Evolutionary conservation across 139 green algal species (phyloP).

Genomic region (Picochlorum sp.): DNA sequence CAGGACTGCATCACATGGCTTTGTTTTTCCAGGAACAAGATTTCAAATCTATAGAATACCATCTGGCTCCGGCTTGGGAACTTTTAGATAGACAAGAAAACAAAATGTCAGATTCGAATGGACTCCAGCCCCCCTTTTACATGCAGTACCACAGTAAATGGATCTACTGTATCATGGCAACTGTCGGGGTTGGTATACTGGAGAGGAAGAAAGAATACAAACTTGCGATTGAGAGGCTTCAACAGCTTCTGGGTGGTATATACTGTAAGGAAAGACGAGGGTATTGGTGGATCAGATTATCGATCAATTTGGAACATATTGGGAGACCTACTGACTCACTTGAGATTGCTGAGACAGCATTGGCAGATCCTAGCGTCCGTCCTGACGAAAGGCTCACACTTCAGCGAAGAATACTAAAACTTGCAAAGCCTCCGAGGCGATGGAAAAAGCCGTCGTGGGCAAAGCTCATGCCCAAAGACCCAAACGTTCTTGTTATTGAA

Average conservation of each 20-base stretch:
- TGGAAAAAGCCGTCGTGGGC: slow-evolving; percentile 65
- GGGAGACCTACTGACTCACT: slow-evolving; percentile 30
- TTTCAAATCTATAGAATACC: slow-evolving; percentile 18
- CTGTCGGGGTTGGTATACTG: slow-evolving; percentile 56
- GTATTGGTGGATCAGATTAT: slow-evolving; percentile 74
- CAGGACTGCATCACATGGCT: background rate
- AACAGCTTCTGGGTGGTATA: slow-evolving; percentile 57
- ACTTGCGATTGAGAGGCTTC: slow-evolving; percentile 50
- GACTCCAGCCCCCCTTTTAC: slow-evolving; percentile 1
- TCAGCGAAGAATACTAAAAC: slow-evolving; percentile 63
- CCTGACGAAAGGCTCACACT: slow-evolving; percentile 53
- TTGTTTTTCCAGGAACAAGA: slow-evolving; percentile 18
- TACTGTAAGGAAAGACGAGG: slow-evolving; percentile 55
- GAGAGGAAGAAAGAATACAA: slow-evolving; percentile 56
- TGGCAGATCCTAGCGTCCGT: slow-evolving; percentile 63
- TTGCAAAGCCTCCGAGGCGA: slow-evolving; percentile 67
- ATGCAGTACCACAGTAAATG: slow-evolving; percentile 12
- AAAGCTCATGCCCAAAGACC: slow-evolving; percentile 30
- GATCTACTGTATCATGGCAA: slow-evolving; percentile 64
- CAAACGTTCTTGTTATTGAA: slow-evolving; percentile 40
- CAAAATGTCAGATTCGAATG: slow-evolving; percentile 13
- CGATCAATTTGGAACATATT: slow-evolving; percentile 66
- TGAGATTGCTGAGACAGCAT: slow-evolving; percentile 54
- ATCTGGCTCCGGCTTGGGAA: slow-evolving; percentile 24
- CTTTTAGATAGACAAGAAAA: slow-evolving; percentile 19